These are phyloP conservation scores for Articulospora tetracladia DNA, from an alignment of 495 filamentous ascomycete genomes.

Conservation along the genomic window DNA sequence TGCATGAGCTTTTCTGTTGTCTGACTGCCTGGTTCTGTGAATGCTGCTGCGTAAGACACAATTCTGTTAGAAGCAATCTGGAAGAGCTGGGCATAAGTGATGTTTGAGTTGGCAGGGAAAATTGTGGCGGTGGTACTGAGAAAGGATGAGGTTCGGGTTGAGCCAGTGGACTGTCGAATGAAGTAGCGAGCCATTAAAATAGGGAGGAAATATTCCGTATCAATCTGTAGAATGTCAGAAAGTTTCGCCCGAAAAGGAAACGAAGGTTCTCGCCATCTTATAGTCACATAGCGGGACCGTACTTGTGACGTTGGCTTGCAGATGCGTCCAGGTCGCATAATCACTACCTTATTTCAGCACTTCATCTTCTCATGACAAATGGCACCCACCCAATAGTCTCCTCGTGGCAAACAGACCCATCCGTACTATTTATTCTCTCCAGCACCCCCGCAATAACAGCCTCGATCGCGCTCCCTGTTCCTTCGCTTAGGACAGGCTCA, in stretches of 20 bases:
- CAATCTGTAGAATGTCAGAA: constrained; percentile 37
- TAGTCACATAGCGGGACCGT: constrained; percentile 55
- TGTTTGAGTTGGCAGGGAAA: constrained; percentile 41
- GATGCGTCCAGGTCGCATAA: constrained; percentile 57
- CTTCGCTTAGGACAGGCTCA: constrained; percentile 53
- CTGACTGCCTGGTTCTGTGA: constrained; percentile 40
- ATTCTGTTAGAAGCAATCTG: constrained; percentile 52
- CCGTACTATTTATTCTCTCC: constrained; percentile 53
- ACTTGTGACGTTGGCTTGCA: constrained; percentile 46
- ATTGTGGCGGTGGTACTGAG: constrained; percentile 45
- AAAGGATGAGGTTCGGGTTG: constrained; percentile 38
- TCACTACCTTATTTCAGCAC: constrained; percentile 34
- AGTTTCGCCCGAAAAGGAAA: too few species aligned
- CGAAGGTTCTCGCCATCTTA: constrained; percentile 52
- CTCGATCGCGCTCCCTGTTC: constrained; percentile 52
- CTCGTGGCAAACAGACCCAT: constrained; percentile 60
- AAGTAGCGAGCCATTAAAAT: constrained; percentile 58
- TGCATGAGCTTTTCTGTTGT: constrained; percentile 52
- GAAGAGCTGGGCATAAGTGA: constrained; percentile 49
- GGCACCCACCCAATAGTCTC: constrained; percentile 52
- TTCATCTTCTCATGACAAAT: background rate
- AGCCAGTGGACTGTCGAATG: constrained; percentile 40
- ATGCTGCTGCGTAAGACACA: constrained; percentile 51
- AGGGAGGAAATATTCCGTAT: constrained; percentile 60
- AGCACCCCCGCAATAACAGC: constrained; percentile 56